Conservation (phyloP, 2,329 filamentous ascomycete species). For the Madurella fahalii region DNA sequence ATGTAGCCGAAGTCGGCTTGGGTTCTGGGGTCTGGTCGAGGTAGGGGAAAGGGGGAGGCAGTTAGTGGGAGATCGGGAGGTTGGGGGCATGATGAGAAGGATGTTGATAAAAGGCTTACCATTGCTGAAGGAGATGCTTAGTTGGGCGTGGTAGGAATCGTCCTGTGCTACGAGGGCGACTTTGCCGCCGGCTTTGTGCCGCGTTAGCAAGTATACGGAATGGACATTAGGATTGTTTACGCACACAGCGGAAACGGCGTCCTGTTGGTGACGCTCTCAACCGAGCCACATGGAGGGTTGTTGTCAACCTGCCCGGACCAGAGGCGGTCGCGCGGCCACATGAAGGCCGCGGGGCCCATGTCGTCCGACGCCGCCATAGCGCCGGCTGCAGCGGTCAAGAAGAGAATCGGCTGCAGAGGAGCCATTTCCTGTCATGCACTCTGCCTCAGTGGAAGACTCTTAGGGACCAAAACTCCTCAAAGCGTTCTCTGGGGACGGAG, state of each 20-base stretch:
- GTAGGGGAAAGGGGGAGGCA: too few species aligned
- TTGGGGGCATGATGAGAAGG: neutral
- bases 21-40: constrained; percentile 34
- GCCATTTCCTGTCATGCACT: constrained; percentile 6
- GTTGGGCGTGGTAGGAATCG: constrained; percentile 50
- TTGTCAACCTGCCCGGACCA: constrained; percentile 55
- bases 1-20: constrained; percentile 40
- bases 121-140: constrained; percentile 50
- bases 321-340: constrained; percentile 56
- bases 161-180: constrained; percentile 55
- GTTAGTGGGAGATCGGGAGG: constrained; percentile 2
- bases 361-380: constrained; percentile 20
- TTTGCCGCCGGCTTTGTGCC: constrained; percentile 45
- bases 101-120: constrained; percentile 33
- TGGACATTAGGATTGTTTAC: neutral
- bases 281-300: constrained; percentile 53
- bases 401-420: constrained; percentile 2
- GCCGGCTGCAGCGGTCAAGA: constrained; percentile 1
- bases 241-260: constrained; percentile 54
- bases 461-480: neutral
- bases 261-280: constrained; percentile 43
- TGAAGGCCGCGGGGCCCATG: constrained; percentile 54
- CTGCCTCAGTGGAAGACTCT: neutral
- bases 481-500: too few species aligned
- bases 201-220: neutral